phyloP scores from a whole-genome alignment of 2,329 filamentous ascomycete species.

The Cadophora malorum region DNA sequence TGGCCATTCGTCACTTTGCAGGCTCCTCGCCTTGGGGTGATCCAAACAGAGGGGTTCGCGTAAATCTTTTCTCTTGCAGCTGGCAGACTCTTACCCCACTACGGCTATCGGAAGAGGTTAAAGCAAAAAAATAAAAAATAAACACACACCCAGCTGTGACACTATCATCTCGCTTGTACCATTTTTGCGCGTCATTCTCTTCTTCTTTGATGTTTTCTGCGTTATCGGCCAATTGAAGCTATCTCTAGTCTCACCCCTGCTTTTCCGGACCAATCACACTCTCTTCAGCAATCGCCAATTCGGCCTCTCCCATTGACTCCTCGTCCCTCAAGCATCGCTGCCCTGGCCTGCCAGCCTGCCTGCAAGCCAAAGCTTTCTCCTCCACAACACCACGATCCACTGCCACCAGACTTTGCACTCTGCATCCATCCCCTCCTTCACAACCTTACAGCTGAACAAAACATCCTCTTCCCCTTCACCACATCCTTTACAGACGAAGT shows the following conservation, averaged over 20 bases:
- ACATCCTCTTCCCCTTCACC: constrained; percentile 22
- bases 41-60: constrained; percentile 8
- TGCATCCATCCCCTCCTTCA: constrained; percentile 13
- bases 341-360: too few species aligned
- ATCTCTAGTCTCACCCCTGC: constrained; percentile 1
- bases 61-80: constrained; percentile 4
- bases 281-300: constrained; percentile 20
- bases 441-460: constrained; percentile 21
- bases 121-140: neutral
- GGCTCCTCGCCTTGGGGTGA: neutral
- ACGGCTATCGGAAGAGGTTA: neutral
- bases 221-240: neutral
- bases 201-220: neutral
- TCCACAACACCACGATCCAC: constrained; percentile 17
- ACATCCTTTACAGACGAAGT: constrained; percentile 29
- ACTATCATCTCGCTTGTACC: neutral
- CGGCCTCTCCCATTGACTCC: constrained; percentile 23
- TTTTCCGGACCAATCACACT: constrained; percentile 17
- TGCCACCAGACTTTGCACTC: constrained; percentile 21
- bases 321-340: constrained; percentile 23
- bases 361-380: neutral
- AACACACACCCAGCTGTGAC: constrained; percentile 1
- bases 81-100: constrained; percentile 2
- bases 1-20: neutral
- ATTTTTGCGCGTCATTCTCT: constrained; percentile 16